Conservation (phyloP, 495 filamentous ascomycete genomes). For the Tuber microsphaerosporum region DNA sequence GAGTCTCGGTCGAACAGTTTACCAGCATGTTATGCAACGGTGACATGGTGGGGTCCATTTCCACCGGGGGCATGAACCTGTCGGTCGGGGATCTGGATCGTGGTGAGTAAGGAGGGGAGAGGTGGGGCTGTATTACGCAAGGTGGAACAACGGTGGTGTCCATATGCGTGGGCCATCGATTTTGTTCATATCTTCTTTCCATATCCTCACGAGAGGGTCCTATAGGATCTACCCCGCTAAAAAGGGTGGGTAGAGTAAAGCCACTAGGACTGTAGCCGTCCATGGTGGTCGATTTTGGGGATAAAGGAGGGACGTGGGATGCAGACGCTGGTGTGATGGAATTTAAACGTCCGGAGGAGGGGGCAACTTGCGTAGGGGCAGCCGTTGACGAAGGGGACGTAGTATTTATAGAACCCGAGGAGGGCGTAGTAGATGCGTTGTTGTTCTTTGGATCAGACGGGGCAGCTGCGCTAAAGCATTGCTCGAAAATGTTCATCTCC, state of each 20-base stretch:
- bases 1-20: background rate
- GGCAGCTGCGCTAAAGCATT: slow-evolving; percentile 28
- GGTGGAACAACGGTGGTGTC: background rate
- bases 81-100: background rate
- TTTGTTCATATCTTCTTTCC: background rate
- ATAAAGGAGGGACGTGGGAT: background rate
- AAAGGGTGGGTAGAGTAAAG: background rate
- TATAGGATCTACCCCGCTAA: background rate
- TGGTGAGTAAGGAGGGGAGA: background rate
- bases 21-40: background rate
- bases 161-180: background rate
- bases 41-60: background rate
- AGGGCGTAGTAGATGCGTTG: slow-evolving; percentile 10
- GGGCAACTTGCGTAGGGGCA: background rate
- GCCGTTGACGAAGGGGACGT: background rate
- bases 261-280: background rate
- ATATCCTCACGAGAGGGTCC: background rate
- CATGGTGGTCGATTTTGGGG: background rate
- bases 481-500: slow-evolving; percentile 35
- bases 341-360: background rate
- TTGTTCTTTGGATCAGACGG: slow-evolving; percentile 23
- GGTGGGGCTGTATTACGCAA: background rate
- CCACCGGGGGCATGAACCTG: background rate
- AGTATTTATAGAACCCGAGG: slow-evolving; percentile 16
- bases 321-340: background rate